These are phyloP conservation scores for Pythium biforme DNA, from an alignment of 352 stramenopile species.

Conservation along the genomic window DNA sequence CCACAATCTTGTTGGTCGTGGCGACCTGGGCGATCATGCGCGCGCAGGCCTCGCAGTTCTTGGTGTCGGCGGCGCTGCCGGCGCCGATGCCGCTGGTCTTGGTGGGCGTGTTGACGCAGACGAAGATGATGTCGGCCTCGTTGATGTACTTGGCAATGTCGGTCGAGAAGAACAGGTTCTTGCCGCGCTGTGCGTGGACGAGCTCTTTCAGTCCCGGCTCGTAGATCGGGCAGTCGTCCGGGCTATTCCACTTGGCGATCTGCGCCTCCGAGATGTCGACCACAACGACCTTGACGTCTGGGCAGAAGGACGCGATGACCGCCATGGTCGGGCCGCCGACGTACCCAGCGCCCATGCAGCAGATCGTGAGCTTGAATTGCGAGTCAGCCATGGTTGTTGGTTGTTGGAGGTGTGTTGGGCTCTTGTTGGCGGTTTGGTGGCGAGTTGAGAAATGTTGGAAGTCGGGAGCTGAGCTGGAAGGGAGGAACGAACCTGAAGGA, in stretches of 20 bases:
- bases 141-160: slow-evolving; percentile 97
- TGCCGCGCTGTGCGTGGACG: slow-evolving; percentile 89
- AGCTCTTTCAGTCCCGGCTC: slow-evolving; percentile 97
- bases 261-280: slow-evolving; percentile 95
- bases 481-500: background rate
- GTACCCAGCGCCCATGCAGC: slow-evolving; percentile 98
- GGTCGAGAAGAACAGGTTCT: slow-evolving; percentile 99
- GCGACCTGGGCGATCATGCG: slow-evolving; percentile 97
- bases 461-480: background rate
- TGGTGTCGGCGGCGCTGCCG: slow-evolving; percentile 97
- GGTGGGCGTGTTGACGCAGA: slow-evolving; percentile 99
- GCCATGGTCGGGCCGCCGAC: slow-evolving; percentile 99
- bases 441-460: background rate
- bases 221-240: slow-evolving; percentile 97
- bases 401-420: background rate
- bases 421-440: background rate
- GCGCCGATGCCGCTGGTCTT: slow-evolving; percentile 97
- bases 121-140: slow-evolving; percentile 98
- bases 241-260: slow-evolving; percentile 97
- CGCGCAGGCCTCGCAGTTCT: slow-evolving; percentile 98
- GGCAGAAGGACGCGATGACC: slow-evolving; percentile 97
- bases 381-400: slow-evolving; percentile 10
- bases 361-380: slow-evolving; percentile 88
- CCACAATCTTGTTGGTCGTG: slow-evolving; percentile 95
- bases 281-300: slow-evolving; percentile 97